These are phyloP conservation scores for Dioszegia hungarica DNA, from an alignment of 768 basidiomycete genomes.

Conservation along the genomic window DNA sequence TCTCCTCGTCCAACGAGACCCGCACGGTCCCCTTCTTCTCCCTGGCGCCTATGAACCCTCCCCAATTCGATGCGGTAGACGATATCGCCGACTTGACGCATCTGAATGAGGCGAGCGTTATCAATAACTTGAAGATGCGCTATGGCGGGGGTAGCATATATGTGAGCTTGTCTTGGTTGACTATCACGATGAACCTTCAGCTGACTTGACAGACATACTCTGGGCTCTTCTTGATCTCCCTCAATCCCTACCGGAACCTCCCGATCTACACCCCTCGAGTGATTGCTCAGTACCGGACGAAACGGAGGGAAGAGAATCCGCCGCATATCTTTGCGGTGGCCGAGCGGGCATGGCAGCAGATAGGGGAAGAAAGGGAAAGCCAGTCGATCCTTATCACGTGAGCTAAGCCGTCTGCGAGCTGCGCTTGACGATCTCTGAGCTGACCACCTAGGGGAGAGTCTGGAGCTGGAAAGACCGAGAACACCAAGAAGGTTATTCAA, in stretches of 20 bases:
- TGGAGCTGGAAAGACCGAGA: constrained; percentile 98
- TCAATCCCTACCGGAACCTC: constrained; percentile 91
- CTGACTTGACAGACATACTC: constrained; percentile 36
- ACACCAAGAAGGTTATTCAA: constrained; percentile 96
- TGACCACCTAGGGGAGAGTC: constrained; percentile 74
- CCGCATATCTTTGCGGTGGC: constrained; percentile 97
- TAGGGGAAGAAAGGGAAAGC: constrained; percentile 94
- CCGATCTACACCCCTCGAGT: constrained; percentile 66
- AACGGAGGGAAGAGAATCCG: constrained; percentile 78
- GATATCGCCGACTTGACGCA: constrained; percentile 98
- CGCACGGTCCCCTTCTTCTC: constrained; percentile 70
- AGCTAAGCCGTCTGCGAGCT: constrained; percentile 50
- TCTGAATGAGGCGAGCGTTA: constrained; percentile 95
- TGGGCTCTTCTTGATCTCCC: constrained; percentile 85
- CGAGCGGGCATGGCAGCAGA: constrained; percentile 95
- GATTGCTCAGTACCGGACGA: constrained; percentile 64
- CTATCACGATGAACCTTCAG: not conserved
- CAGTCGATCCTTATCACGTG: constrained; percentile 98
- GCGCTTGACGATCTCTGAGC: not conserved
- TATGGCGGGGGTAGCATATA: constrained; percentile 64
- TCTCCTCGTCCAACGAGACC: constrained; percentile 76
- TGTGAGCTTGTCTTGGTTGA: constrained; percentile 22
- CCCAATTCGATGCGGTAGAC: constrained; percentile 94
- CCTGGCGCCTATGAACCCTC: constrained; percentile 94
- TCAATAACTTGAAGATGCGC: constrained; percentile 89